Evolutionary conservation across 176 grass and related monocot species (phyloP), one percentile per base, ranked within the genome.

Genomic region (Saccharum officinarum): DNA sequence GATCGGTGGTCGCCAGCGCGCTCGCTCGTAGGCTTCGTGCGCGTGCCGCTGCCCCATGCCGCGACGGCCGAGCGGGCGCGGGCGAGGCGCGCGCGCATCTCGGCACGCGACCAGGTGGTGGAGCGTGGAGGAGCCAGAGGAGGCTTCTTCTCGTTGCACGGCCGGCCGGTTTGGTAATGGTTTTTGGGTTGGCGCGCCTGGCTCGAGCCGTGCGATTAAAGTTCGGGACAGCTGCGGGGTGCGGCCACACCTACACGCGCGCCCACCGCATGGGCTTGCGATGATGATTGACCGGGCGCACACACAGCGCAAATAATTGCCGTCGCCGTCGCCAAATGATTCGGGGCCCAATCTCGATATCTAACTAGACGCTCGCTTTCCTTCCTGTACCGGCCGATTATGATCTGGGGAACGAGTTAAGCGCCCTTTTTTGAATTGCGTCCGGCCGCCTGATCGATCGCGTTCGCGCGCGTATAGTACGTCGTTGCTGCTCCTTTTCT

Each of bases 321-420:
- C 8, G 71, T 85, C 77, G 7, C 71, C 77, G 39, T 89, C 78
- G 8, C 71, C 83, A 8, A 55, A 79, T 66, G 67, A 79, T 66
- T 22, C 77, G n/a, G 25, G 20, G 81, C 67, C 23, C 36, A n/a
- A 79, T 84, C 25, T 45, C 26, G 42, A 26, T 70, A 22, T 6
- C 41, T 67, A 31, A 80, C 41, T 13, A n/a, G 6, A n/a, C 67
- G 11, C 20, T 49, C 33, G 71, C 83, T 44, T 86, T 86, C 83
- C 50, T 86, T 82, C 71, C 64, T 4, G 14, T 36, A 20, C 47
- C 46, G 47, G 7, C 16, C 31, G 71, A 40, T 8, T 22, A 52
- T 31, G 47, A 26, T 62, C 59, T 26, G 23, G 10, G 20, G 67
- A 42, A 10, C 23, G 31, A 64, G 78, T 49, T 76, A 36, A 78